These are phyloP conservation scores for Aspergillus sergii DNA, from an alignment of 2,329 filamentous ascomycete species.

Conservation along the genomic window DNA sequence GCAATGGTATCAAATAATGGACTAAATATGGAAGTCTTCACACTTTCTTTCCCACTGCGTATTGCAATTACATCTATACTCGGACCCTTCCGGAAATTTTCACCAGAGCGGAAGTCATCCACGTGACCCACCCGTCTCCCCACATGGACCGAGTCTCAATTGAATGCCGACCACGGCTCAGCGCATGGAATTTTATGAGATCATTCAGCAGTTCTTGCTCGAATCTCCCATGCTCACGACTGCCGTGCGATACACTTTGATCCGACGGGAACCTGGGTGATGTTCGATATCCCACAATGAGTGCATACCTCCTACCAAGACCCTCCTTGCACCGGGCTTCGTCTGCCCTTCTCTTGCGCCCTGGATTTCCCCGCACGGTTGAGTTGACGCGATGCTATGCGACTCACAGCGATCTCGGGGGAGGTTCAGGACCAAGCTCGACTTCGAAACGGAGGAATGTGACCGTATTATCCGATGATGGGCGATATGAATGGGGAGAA, in stretches of 20 bases:
- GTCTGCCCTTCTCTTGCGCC: constrained; percentile 33
- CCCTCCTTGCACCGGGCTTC: constrained; percentile 21
- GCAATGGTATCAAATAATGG: background rate
- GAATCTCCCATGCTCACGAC: constrained; percentile 7
- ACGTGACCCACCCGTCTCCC: constrained; percentile 25
- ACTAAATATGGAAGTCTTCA: background rate
- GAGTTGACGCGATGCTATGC: constrained; percentile 56
- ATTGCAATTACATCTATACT: constrained; percentile 21
- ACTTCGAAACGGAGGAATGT: constrained; percentile 62
- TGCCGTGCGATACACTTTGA: constrained; percentile 1
- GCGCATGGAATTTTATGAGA: background rate
- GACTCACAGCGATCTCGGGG: constrained; percentile 55
- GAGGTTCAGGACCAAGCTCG: constrained; percentile 41
- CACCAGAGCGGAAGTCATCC: constrained; percentile 9
- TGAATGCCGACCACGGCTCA: background rate
- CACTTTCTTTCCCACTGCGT: constrained; percentile 7
- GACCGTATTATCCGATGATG: constrained; percentile 84
- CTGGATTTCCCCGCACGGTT: constrained; percentile 37
- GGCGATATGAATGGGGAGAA: constrained; percentile 76
- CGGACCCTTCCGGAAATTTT: constrained; percentile 19
- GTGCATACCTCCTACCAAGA: constrained; percentile 27
- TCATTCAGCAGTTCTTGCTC: background rate
- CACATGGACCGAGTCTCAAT: constrained; percentile 13
- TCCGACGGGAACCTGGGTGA: constrained; percentile 21
- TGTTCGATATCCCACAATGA: constrained; percentile 24